Evolutionary conservation across 805 yeast species (phyloP).

Genomic region (Lachancea lanzarotensis): DNA sequence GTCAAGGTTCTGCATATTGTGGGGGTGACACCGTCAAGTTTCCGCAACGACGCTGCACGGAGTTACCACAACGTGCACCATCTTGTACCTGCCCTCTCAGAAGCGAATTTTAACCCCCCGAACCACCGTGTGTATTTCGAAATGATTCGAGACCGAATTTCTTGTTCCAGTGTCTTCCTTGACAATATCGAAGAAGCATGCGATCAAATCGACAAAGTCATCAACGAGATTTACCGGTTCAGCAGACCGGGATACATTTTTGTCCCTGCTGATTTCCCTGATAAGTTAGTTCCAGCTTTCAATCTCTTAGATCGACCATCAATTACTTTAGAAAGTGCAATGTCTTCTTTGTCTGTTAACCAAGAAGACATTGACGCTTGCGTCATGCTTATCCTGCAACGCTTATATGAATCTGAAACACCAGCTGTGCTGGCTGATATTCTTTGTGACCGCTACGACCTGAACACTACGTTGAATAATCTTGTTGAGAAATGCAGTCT

Average conservation of each 20-base stretch:
- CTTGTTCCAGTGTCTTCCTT: constrained; percentile 51
- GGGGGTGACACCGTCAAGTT: constrained; percentile 48
- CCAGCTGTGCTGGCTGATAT: constrained; percentile 73
- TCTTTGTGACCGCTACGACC: constrained; percentile 55
- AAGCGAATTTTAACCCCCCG: constrained; percentile 44
- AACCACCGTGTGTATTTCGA: constrained; percentile 62
- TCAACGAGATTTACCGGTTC: constrained; percentile 45
- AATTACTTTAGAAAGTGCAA: background rate
- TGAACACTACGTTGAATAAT: constrained; percentile 38
- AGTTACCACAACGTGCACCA: constrained; percentile 46
- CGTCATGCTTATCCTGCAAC: constrained; percentile 38
- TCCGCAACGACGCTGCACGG: constrained; percentile 6
- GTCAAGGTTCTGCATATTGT: constrained; percentile 79
- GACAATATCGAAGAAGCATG: constrained; percentile 39
- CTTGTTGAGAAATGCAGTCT: constrained; percentile 41
- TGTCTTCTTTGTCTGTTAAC: background rate
- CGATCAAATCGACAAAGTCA: constrained; percentile 59
- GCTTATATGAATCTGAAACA: constrained; percentile 43
- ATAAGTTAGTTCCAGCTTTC: constrained; percentile 36
- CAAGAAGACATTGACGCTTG: background rate
- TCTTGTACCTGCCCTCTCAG: constrained; percentile 43
- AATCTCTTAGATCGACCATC: constrained; percentile 27
- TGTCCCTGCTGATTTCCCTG: constrained; percentile 66
- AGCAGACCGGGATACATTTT: constrained; percentile 80
- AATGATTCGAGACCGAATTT: constrained; percentile 48